Base-by-base conservation (phyloP, 164 flowering plant species). In the Pachysandra terminalis region DNA sequence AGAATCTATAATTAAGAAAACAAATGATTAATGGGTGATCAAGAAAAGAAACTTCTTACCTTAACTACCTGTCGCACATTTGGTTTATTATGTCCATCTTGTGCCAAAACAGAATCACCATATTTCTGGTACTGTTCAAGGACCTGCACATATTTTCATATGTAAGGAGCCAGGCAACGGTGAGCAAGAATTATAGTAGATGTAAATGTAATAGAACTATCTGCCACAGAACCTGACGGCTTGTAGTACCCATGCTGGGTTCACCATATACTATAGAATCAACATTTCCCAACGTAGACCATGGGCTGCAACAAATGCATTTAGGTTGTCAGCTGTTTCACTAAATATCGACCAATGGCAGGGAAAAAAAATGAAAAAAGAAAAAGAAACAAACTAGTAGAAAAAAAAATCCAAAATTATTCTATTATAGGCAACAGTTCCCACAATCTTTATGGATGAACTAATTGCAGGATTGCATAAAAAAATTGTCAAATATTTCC, bases 211-310 rank as follows among this genome's bases (percentile, higher is more conserved):
- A 56, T 27, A 48, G 55, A 64, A 60, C 13, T 75, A 57, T 73
- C 62, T 66, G 58, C 32, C 64, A 52, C 21, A 66, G 16, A 76
- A 95, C 98, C 98, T 90, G 88, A 61, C 96, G 97, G 58, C 98
- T 87, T 25, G 99, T 84, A 45, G 88, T 49, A 70, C 73, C 80
- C 55, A 74, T 70, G 63, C 71, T 72, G 67, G 90, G 83, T 68
- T 76, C 84, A 70, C 96, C 97, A 79, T 87, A 95, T 41, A 95
- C 76, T 61, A 76, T 72, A 71, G 80, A 71, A 79, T 95, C 99
- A 68, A 95, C 90, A 74, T 80, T 80, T 75, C 86, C 94, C 78
- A 95, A 78, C 23, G 72, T 68, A 37, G 82, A 74, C 99, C 99
- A 95, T 15, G 91, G 93, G 75, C 99, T 95, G 93, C 70, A 65